phyloP scores from a whole-genome alignment of 2,329 filamentous ascomycete species.

The Parafenestella ontariensis region DNA sequence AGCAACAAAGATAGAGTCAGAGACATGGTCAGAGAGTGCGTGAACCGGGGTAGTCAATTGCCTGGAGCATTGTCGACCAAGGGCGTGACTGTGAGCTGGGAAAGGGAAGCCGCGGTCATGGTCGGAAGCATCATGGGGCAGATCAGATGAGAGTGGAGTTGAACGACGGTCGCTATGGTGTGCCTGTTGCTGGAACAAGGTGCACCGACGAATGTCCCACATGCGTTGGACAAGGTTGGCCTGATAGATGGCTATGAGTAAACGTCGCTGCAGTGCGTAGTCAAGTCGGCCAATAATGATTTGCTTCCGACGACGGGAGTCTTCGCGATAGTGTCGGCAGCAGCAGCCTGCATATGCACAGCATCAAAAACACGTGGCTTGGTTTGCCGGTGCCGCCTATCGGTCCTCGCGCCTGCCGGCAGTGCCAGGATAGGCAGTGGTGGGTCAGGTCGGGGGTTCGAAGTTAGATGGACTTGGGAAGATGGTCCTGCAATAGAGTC shows the following conservation, averaged over 20 bases:
- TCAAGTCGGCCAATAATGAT: too few species aligned
- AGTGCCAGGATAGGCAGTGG: neutral
- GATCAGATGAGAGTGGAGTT: conserved; percentile 28
- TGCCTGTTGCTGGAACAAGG: too few species aligned
- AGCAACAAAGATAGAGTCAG: conserved; percentile 77
- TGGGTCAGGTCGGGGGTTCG: neutral
- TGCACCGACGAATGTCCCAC: too few species aligned
- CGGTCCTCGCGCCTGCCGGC: neutral
- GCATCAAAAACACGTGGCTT: neutral
- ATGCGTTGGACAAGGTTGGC: too few species aligned
- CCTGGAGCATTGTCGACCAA: conserved; percentile 62
- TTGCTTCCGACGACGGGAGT: neutral
- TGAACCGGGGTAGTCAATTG: conserved; percentile 75
- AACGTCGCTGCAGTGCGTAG: too few species aligned
- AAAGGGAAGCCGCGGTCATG: conserved; percentile 94
- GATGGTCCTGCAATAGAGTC: neutral
- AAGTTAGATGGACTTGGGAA: neutral
- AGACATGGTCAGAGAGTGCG: conserved; percentile 82
- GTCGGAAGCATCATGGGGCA: conserved; percentile 77
- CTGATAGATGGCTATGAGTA: too few species aligned
- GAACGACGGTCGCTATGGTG: too few species aligned
- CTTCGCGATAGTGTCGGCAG: neutral
- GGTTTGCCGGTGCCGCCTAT: neutral
- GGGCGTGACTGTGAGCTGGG: conserved; percentile 69
- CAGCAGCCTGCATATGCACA: neutral